Conservation (phyloP, 2,329 filamentous ascomycete species). For the Microsporum audouinii region DNA sequence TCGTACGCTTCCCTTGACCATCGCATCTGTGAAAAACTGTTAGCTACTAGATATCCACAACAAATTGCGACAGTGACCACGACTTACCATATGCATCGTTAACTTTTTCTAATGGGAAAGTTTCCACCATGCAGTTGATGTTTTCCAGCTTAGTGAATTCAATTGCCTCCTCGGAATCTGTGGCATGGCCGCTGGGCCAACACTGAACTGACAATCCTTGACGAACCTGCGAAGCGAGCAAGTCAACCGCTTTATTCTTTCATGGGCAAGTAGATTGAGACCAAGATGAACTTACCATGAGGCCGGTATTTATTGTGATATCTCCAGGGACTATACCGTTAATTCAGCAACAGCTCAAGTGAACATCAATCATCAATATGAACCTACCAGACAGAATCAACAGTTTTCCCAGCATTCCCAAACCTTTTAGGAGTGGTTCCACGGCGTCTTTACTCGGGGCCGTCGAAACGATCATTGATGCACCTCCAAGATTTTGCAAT, state of each 20-base stretch:
- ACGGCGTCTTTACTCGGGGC: slow-evolving; percentile 28
- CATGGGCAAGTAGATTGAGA: not conserved
- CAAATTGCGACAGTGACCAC: not conserved
- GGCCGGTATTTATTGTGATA: slow-evolving; percentile 10
- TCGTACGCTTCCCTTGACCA: slow-evolving; percentile 11
- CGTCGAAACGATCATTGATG: slow-evolving; percentile 28
- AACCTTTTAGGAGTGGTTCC: slow-evolving; percentile 25
- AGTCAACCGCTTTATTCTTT: not conserved
- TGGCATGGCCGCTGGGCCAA: slow-evolving; percentile 44
- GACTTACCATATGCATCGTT: slow-evolving; percentile 38
- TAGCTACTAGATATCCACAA: not conserved
- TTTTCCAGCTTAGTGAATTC: slow-evolving; percentile 37
- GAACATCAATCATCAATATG: not conserved
- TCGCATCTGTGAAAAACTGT: slow-evolving; percentile 4
- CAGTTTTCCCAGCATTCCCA: slow-evolving; percentile 28
- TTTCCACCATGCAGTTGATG: slow-evolving; percentile 44
- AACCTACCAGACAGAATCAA: slow-evolving; percentile 22
- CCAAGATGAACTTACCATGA: slow-evolving; percentile 11
- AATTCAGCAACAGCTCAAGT: not conserved
- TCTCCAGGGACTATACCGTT: slow-evolving; percentile 15
- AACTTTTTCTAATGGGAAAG: slow-evolving; percentile 41
- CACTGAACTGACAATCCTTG: slow-evolving; percentile 39
- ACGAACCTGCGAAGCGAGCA: slow-evolving; percentile 19
- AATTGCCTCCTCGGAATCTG: slow-evolving; percentile 44
- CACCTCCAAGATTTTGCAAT: slow-evolving; percentile 29